These are phyloP conservation scores for Neurospora cerealis DNA, from an alignment of 495 filamentous ascomycete species.

Conservation along the genomic window DNA sequence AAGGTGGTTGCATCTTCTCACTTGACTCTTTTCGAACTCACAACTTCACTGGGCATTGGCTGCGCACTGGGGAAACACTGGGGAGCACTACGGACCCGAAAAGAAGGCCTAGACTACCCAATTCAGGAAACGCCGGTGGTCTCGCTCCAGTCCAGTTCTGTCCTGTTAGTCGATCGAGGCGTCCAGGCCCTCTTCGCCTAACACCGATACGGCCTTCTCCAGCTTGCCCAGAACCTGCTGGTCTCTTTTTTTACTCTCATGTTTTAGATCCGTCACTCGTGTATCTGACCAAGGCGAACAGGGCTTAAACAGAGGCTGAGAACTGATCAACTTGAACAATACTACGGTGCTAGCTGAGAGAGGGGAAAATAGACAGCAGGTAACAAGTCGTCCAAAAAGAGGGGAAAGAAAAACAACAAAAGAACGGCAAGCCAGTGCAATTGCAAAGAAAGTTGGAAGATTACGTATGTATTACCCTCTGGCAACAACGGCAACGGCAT, in stretches of 20 bases:
- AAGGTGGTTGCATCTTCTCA: slow-evolving; percentile 14
- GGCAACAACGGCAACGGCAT: background rate
- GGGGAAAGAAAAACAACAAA: background rate
- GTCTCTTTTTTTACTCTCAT: background rate
- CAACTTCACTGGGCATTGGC: background rate
- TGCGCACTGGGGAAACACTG: background rate
- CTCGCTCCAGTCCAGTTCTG: background rate
- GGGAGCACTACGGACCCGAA: background rate
- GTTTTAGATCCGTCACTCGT: background rate
- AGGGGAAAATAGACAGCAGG: background rate
- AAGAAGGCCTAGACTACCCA: background rate
- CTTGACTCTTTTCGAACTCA: background rate
- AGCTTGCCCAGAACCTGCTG: background rate
- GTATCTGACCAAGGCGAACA: background rate
- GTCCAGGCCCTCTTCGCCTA: background rate
- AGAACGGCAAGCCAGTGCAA: background rate
- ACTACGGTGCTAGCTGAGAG: background rate
- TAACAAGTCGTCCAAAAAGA: background rate
- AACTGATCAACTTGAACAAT: background rate
- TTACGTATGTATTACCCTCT: background rate
- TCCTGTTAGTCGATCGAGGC: background rate
- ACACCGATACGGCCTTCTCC: background rate
- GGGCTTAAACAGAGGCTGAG: background rate
- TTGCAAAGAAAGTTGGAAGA: background rate
- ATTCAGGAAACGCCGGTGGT: background rate